Percentiles rank a stretch among this genome's conserved stretches.
These are phyloP conservation scores for Pistacia vera DNA, from an alignment of 345 rosid genomes.

Conservation along the genomic window DNA sequence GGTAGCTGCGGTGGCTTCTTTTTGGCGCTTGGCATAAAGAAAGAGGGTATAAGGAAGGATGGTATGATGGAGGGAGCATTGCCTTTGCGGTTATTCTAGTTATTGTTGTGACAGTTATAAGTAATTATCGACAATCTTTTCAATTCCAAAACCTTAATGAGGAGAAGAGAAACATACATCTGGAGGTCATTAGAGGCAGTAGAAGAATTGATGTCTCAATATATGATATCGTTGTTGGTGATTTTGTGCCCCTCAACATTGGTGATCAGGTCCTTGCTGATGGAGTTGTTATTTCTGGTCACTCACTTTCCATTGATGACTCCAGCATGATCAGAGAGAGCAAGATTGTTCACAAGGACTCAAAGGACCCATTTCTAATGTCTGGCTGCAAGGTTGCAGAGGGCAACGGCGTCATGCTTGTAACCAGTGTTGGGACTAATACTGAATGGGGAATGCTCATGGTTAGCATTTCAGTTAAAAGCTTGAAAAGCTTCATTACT, in stretches of 20 bases:
- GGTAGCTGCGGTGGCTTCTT: slow-evolving; percentile 86
- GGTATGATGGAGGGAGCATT: slow-evolving; percentile 46
- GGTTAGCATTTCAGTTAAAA: slow-evolving; percentile 78
- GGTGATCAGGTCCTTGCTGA: slow-evolving; percentile 84
- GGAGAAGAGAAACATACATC: slow-evolving; percentile 88
- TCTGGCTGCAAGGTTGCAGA: slow-evolving; percentile 99
- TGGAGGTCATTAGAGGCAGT: slow-evolving; percentile 92
- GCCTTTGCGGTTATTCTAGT: slow-evolving; percentile 93
- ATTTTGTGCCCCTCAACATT: slow-evolving; percentile 75
- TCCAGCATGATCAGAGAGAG: slow-evolving; percentile 99
- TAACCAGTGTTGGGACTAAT: slow-evolving; percentile 89
- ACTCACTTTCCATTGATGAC: slow-evolving; percentile 90
- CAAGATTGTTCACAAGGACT: slow-evolving; percentile 84
- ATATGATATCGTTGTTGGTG: slow-evolving; percentile 95
- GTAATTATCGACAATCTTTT: slow-evolving; percentile 96
- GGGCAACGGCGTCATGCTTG: slow-evolving; percentile 95
- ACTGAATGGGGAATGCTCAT: slow-evolving; percentile 99
- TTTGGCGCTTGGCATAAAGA: slow-evolving; percentile 87
- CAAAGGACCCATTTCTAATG: slow-evolving; percentile 82
- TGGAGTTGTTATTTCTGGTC: slow-evolving; percentile 79
- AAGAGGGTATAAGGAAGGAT: slow-evolving; percentile 50
- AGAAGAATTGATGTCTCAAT: slow-evolving; percentile 83
- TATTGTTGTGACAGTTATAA: slow-evolving; percentile 92
- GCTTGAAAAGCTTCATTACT: no score
- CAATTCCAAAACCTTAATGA: slow-evolving; percentile 95